phyloP scores from a whole-genome alignment of 2,329 filamentous ascomycete genomes.

The Metarhizium rileyi region DNA sequence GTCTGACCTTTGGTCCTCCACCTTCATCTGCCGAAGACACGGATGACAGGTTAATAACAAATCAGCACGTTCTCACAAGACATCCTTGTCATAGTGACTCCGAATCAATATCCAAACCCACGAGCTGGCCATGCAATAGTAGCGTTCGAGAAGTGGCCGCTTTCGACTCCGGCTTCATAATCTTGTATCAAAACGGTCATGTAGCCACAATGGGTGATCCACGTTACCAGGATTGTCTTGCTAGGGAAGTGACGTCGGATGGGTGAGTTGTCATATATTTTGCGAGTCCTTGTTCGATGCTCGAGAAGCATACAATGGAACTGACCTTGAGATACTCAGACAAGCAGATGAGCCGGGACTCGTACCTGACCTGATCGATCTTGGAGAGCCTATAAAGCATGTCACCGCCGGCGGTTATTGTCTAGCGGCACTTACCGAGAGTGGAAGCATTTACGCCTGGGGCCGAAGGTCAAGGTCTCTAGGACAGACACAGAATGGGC shows the following conservation, averaged over 20 bases:
- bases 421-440: conserved; percentile 46
- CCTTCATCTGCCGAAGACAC: neutral
- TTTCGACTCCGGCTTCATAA: conserved; percentile 40
- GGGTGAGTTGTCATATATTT: conserved; percentile 19
- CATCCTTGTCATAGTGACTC: conserved; percentile 15
- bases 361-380: conserved; percentile 39
- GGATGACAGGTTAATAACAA: neutral
- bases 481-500: conserved; percentile 12
- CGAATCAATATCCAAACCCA: conserved; percentile 3
- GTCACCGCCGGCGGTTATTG: conserved; percentile 48
- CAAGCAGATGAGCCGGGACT: conserved; percentile 35
- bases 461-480: conserved; percentile 25
- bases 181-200: conserved; percentile 31
- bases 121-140: conserved; percentile 15
- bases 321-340: conserved; percentile 17
- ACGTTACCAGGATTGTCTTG: conserved; percentile 47
- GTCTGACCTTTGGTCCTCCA: neutral
- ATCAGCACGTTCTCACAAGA: conserved; percentile 10
- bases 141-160: conserved; percentile 31
- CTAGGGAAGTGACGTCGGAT: conserved; percentile 32
- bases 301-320: neutral
- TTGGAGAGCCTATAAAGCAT: conserved; percentile 42
- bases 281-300: too few relatives aligned
- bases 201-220: conserved; percentile 49
- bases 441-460: conserved; percentile 53